Evolutionary conservation across 495 filamentous ascomycete genomes (phyloP).

Genomic region (Aspergillus ostianus): DNA sequence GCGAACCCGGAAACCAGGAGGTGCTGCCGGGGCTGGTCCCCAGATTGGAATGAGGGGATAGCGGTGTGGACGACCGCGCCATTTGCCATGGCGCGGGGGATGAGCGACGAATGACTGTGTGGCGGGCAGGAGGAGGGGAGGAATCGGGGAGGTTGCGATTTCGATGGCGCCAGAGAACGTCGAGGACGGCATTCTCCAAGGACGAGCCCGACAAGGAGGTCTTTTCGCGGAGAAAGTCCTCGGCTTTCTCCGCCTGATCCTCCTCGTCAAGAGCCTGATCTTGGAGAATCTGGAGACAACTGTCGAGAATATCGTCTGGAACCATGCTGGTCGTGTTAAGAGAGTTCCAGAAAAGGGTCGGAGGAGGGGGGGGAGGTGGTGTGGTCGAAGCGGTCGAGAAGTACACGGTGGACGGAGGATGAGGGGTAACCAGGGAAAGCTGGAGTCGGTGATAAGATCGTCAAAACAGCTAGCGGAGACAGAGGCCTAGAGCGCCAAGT

Average conservation of each 20-base stretch:
- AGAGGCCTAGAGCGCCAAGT: background rate
- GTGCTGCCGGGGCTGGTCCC: constrained; percentile 75
- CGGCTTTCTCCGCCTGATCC: constrained; percentile 89
- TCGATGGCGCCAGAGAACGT: constrained; percentile 88
- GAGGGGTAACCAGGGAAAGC: constrained; percentile 13
- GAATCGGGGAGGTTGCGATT: constrained; percentile 71
- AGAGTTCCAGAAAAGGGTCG: background rate
- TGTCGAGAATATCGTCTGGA: constrained; percentile 86
- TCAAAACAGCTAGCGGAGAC: constrained; percentile 2
- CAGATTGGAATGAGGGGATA: constrained; percentile 69
- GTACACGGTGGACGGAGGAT: constrained; percentile 3
- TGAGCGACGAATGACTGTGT: constrained; percentile 82
- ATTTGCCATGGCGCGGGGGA: constrained; percentile 94
- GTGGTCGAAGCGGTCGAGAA: constrained; percentile 12
- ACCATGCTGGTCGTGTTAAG: constrained; percentile 58
- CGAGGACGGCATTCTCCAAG: constrained; percentile 87
- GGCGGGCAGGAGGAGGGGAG: constrained; percentile 78
- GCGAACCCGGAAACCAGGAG: constrained; percentile 70
- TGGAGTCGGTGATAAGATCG: constrained; percentile 5
- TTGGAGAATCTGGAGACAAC: constrained; percentile 84
- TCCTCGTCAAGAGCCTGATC: constrained; percentile 84
- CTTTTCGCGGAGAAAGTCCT: constrained; percentile 78
- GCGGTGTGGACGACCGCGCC: constrained; percentile 72
- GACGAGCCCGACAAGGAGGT: constrained; percentile 71
- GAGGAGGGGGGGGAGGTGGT: constrained; percentile 4